Percentiles rank a stretch among this genome's conserved stretches.
Conservation (phyloP, 2,329 filamentous ascomycete species). For the Penicillium sp. region DNA sequence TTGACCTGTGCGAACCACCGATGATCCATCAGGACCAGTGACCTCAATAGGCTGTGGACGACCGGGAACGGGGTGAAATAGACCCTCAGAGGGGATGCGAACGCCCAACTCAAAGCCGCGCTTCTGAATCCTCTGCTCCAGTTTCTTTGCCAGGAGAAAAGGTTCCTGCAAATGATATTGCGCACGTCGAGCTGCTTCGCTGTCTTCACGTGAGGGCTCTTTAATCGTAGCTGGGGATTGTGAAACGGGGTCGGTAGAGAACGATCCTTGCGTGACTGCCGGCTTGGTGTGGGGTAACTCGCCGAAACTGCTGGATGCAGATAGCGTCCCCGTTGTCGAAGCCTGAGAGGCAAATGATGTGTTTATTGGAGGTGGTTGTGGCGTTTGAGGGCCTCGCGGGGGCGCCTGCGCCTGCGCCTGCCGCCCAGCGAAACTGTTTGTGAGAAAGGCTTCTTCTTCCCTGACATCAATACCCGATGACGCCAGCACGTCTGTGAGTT, state of each 20-base stretch:
- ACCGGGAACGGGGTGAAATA: conserved; percentile 51
- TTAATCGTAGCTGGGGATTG: conserved; percentile 68
- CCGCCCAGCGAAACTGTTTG: conserved; percentile 57
- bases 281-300: conserved; percentile 56
- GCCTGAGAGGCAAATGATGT: conserved; percentile 45
- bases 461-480: conserved; percentile 85
- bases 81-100: conserved; percentile 61
- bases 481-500: conserved; percentile 80
- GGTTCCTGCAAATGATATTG: conserved; percentile 74
- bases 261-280: conserved; percentile 60
- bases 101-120: conserved; percentile 63
- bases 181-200: conserved; percentile 64
- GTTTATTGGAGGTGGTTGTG: conserved; percentile 55
- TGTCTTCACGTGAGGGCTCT: conserved; percentile 65
- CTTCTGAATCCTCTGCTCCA: conserved; percentile 62
- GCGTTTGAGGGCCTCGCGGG: conserved; percentile 46
- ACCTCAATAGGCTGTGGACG: conserved; percentile 52
- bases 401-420: conserved; percentile 38
- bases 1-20: conserved; percentile 66
- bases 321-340: conserved; percentile 46
- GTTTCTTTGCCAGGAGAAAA: conserved; percentile 68
- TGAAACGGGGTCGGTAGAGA: conserved; percentile 70
- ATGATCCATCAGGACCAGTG: conserved; percentile 65
- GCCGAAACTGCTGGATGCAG: conserved; percentile 55
- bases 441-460: conserved; percentile 82